A percentile compares a stretch with the other conserved stretches of the same genome.
Evolutionary conservation across 2,329 filamentous ascomycete genomes (phyloP).

Genomic region (Chalara sp.): DNA sequence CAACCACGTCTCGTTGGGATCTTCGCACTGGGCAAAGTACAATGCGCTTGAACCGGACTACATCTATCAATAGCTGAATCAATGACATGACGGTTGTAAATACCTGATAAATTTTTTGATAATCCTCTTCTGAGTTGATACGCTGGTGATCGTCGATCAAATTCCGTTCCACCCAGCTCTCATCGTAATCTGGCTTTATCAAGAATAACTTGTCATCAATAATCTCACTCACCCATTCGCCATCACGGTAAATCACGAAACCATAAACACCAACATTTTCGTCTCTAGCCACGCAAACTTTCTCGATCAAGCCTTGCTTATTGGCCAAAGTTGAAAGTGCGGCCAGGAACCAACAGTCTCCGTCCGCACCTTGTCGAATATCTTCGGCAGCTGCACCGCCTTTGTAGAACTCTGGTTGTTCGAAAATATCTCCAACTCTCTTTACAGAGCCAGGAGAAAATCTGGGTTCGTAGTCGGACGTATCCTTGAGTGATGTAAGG

Average conservation of each 20-base stretch:
- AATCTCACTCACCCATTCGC: constrained; percentile 81
- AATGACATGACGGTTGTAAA: constrained; percentile 45
- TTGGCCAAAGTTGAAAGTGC: constrained; percentile 65
- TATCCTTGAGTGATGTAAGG: constrained; percentile 34
- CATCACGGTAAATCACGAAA: constrained; percentile 80
- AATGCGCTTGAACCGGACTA: constrained; percentile 62
- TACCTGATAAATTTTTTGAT: constrained; percentile 30
- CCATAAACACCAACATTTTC: constrained; percentile 74
- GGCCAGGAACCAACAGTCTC: constrained; percentile 83
- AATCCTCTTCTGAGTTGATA: constrained; percentile 51
- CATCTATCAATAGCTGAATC: background rate
- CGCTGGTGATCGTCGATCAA: constrained; percentile 67
- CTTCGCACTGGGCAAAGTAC: constrained; percentile 70
- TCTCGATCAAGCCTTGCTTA: constrained; percentile 37
- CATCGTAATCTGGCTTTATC: constrained; percentile 73
- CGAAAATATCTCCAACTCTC: constrained; percentile 66
- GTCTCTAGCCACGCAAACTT: constrained; percentile 28
- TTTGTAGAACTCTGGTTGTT: constrained; percentile 68
- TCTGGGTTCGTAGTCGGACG: constrained; percentile 9
- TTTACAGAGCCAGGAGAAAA: constrained; percentile 36
- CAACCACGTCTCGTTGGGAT: constrained; percentile 77
- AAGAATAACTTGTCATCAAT: constrained; percentile 87
- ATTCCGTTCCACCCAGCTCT: constrained; percentile 57
- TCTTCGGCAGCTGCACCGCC: constrained; percentile 67
- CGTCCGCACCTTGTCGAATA: constrained; percentile 69